Percentiles rank a stretch among this genome's conserved stretches.
phyloP scores from a whole-genome alignment of 768 basidiomycete genomes.

The Punctularia strigosozonata region DNA sequence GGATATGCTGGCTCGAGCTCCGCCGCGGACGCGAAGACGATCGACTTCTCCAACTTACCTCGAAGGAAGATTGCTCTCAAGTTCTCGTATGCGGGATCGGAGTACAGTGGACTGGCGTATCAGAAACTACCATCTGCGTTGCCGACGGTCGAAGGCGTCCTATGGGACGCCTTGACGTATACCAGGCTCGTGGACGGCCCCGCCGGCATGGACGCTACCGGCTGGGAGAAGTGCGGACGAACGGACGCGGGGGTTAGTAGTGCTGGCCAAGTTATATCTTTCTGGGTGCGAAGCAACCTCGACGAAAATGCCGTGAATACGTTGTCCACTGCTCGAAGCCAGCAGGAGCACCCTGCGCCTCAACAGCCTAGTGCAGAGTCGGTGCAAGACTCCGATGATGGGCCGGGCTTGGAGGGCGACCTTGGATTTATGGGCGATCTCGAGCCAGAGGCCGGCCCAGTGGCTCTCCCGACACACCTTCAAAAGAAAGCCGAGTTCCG shows the following conservation, averaged over 20 bases:
- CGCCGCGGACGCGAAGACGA: constrained; percentile 24
- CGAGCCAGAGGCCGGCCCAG: constrained; percentile 11
- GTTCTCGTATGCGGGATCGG: constrained; percentile 87
- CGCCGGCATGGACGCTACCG: constrained; percentile 73
- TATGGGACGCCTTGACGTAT: constrained; percentile 71
- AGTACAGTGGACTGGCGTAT: constrained; percentile 83
- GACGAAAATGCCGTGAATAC: constrained; percentile 7
- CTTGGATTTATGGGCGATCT: constrained; percentile 24
- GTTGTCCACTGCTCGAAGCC: not conserved
- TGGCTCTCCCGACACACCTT: constrained; percentile 7
- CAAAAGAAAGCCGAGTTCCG: constrained; percentile 41
- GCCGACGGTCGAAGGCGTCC: constrained; percentile 83
- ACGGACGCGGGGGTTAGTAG: constrained; percentile 95
- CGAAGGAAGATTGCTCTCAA: constrained; percentile 87
- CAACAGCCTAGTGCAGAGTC: constrained; percentile 4
- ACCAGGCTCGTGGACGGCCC: constrained; percentile 66
- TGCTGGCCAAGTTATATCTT: constrained; percentile 84
- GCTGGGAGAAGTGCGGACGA: constrained; percentile 84
- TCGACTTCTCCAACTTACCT: constrained; percentile 58
- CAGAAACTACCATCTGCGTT: constrained; percentile 61
- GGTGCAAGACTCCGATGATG: constrained; percentile 4
- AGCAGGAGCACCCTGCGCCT: not conserved
- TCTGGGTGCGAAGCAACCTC: constrained; percentile 78
- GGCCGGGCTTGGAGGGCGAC: constrained; percentile 23
- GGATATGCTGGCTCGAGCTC: constrained; percentile 5